Evolutionary conservation across 768 basidiomycete species (phyloP).

Genomic region (Agrocybe pediades): DNA sequence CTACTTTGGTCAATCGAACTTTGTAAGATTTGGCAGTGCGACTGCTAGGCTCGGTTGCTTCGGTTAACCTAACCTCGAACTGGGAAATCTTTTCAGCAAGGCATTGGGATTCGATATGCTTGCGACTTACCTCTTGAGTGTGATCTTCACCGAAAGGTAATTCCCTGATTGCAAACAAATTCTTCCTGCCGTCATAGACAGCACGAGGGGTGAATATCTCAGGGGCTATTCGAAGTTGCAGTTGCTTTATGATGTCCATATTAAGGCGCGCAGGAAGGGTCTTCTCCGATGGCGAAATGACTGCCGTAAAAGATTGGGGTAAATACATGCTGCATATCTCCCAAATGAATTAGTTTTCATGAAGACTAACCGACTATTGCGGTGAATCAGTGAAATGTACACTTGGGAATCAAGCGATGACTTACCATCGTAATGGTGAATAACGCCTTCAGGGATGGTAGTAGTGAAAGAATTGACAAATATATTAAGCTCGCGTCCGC

Average conservation of each 20-base stretch:
- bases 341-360: too few species aligned
- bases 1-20: constrained; percentile 60
- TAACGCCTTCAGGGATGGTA: constrained; percentile 59
- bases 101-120: not conserved
- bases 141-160: constrained; percentile 58
- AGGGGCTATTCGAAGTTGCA: constrained; percentile 61
- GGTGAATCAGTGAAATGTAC: constrained; percentile 10
- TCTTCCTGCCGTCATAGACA: constrained; percentile 82
- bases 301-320: constrained; percentile 29
- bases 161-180: constrained; percentile 61
- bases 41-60: constrained; percentile 31
- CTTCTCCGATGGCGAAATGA: constrained; percentile 71
- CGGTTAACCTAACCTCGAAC: constrained; percentile 62
- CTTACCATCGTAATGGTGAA: constrained; percentile 82
- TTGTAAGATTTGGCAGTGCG: constrained; percentile 67
- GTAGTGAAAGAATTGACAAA: constrained; percentile 67
- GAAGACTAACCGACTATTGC: constrained; percentile 46
- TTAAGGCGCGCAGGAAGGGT: constrained; percentile 66
- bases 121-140: constrained; percentile 51
- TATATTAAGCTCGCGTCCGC: constrained; percentile 44
- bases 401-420: constrained; percentile 9
- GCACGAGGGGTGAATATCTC: constrained; percentile 72
- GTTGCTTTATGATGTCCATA: constrained; percentile 63
- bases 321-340: not conserved
- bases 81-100: constrained; percentile 24